phyloP scores from a whole-genome alignment of 148 eudicot species.

The Spergularia bocconei region DNA sequence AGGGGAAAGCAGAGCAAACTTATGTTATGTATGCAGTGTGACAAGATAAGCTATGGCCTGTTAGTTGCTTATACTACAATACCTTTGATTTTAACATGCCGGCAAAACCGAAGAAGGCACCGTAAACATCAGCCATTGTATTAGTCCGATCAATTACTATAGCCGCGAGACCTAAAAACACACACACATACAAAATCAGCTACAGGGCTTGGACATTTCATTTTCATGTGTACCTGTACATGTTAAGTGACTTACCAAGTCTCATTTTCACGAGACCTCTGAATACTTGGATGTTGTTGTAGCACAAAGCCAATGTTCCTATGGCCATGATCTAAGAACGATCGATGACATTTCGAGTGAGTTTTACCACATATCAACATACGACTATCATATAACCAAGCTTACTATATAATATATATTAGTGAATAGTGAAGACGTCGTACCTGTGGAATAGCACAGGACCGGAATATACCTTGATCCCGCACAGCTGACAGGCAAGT shows the following conservation, averaged over 20 bases:
- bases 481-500: conserved; percentile 69
- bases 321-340: conserved; percentile 61
- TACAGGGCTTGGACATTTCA: too few relatives aligned
- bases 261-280: conserved; percentile 91
- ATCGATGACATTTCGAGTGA: too few relatives aligned
- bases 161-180: conserved; percentile 71
- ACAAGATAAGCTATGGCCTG: too few relatives aligned
- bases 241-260: conserved; percentile 57
- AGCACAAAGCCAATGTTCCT: conserved; percentile 88
- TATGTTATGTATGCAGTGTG: too few relatives aligned
- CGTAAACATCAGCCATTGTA: conserved; percentile 81
- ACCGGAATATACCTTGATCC: conserved; percentile 63
- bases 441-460: conserved; percentile 99
- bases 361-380: too few relatives aligned
- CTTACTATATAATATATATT: too few relatives aligned
- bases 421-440: neutral
- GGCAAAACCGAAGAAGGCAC: conserved; percentile 81
- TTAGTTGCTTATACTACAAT: neutral
- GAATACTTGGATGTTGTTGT: conserved; percentile 87
- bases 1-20: conserved; percentile 4
- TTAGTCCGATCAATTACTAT: conserved; percentile 63
- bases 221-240: too few relatives aligned
- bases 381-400: too few relatives aligned
- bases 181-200: neutral
- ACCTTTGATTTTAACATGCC: conserved; percentile 79